These are phyloP conservation scores for Phytophthora constricta DNA, from an alignment of 352 stramenopile species.

Conservation along the genomic window DNA sequence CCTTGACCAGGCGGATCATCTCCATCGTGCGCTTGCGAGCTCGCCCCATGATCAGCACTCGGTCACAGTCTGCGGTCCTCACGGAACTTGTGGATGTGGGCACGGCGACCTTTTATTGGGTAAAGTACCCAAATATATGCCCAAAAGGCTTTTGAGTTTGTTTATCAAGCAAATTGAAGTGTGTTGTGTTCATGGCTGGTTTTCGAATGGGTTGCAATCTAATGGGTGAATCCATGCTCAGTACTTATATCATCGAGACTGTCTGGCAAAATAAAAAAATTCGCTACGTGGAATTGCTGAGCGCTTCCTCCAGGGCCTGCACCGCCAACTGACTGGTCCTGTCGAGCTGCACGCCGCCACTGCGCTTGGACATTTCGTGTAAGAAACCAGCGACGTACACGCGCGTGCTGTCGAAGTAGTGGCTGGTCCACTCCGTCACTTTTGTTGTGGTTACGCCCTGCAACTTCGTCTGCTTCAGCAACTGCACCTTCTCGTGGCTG, in stretches of 20 bases:
- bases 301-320: slow-evolving; percentile 28
- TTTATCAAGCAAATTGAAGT: too few relatives aligned
- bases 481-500: slow-evolving; percentile 30
- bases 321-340: slow-evolving; percentile 32
- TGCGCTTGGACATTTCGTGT: slow-evolving; percentile 24
- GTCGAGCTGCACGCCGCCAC: slow-evolving; percentile 22
- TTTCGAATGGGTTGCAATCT: too few relatives aligned
- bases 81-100: too few relatives aligned
- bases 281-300: slow-evolving; percentile 21
- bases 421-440: slow-evolving; percentile 21
- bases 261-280: not conserved
- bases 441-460: slow-evolving; percentile 15
- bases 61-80: too few relatives aligned
- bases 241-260: too few relatives aligned
- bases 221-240: too few relatives aligned
- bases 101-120: too few relatives aligned
- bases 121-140: too few relatives aligned
- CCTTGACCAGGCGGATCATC: slow-evolving; percentile 83
- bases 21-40: slow-evolving; percentile 79
- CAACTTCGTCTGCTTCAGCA: slow-evolving; percentile 21
- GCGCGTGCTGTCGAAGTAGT: slow-evolving; percentile 39
- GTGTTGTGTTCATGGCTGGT: too few relatives aligned
- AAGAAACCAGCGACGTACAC: slow-evolving; percentile 33
- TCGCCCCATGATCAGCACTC: slow-evolving; percentile 81
- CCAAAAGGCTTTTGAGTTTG: too few relatives aligned